Evolutionary conservation across 1,284 basidiomycete genomes (phyloP), one percentile per base, ranked within the genome.

Genomic region (Sporisorium scitamineum): DNA sequence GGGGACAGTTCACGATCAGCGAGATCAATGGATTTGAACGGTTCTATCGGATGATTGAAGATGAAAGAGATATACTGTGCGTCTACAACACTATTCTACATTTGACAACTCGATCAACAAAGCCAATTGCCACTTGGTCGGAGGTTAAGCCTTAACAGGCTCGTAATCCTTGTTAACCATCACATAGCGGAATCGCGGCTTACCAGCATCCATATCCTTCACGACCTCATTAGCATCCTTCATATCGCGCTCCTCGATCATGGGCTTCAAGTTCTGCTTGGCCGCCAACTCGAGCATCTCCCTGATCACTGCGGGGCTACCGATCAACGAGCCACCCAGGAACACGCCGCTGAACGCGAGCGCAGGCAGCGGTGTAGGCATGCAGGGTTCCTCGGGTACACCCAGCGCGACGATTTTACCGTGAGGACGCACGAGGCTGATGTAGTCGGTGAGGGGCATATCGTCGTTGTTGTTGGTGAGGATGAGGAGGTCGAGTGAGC

Each of bases 401-500:
- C 87, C 87, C 61, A 87, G 85, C 34, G 87, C 78, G 69, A 86
- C 72, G 61, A 88, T 76, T 63, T 86, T 82, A 54, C 87, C 87
- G 51, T 73, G 76, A 0, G 87, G 85, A 39, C 84, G 80, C 47
- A 88, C 83, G 24, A 88, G 84, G 16, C 75, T 77, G 50, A 88
- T 75, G 81, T 86, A 87, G 20, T 76, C 76, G 55, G 66, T 52
- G 44, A 87, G 70, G 18, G 86, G 86, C 83, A 87, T 86, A 48
- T 86, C 80, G 37, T 42, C 41, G 76, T 84, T 74, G 81, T 84
- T 87, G 64, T 87, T 85, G 50, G 87, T 88, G 61, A 82, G 80
- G 66, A 88, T 79, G 78, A 88, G 86, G 29, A 88, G 70, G 77
- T 88, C 87, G 44, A 88, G 80, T 26, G 85, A 79, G 31, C 85